These are phyloP conservation scores for Vickermania ingenoplastis DNA, from an alignment of 208 protist species.

Conservation along the genomic window DNA sequence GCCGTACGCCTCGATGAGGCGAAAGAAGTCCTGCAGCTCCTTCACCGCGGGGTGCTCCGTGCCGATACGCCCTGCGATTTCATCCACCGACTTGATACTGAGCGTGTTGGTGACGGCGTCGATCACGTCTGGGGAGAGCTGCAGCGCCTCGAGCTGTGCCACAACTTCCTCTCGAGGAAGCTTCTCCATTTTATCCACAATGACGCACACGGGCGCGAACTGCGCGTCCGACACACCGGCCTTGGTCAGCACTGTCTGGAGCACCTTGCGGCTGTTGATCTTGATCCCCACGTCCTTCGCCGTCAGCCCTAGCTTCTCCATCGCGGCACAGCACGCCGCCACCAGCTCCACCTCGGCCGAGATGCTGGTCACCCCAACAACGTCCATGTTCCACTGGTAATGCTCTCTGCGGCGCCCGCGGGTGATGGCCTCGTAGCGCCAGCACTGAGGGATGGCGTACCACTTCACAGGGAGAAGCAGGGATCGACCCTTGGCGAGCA, in stretches of 20 bases:
- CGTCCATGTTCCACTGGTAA: slow-evolving; percentile 97
- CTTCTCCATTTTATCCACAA: slow-evolving; percentile 95
- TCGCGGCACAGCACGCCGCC: slow-evolving; percentile 70
- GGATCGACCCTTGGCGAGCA: slow-evolving; percentile 82
- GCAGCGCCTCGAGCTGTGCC: slow-evolving; percentile 51
- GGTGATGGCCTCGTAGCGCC: slow-evolving; percentile 93
- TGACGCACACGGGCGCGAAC: slow-evolving; percentile 89
- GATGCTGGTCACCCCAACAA: slow-evolving; percentile 86
- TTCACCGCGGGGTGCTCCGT: slow-evolving; percentile 63
- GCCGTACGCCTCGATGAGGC: slow-evolving; percentile 83
- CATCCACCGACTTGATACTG: slow-evolving; percentile 76
- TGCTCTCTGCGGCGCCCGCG: slow-evolving; percentile 92
- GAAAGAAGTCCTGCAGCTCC: slow-evolving; percentile 84
- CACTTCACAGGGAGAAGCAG: slow-evolving; percentile 91
- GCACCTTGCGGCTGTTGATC: slow-evolving; percentile 87
- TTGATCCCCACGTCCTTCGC: slow-evolving; percentile 89
- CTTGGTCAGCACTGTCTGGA: slow-evolving; percentile 74
- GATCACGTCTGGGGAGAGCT: slow-evolving; percentile 45
- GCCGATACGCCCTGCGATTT: slow-evolving; percentile 58
- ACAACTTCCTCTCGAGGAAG: slow-evolving; percentile 78
- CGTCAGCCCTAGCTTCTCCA: slow-evolving; percentile 74
- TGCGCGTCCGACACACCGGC: slow-evolving; percentile 68
- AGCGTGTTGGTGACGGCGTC: slow-evolving; percentile 72
- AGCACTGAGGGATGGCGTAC: slow-evolving; percentile 95
- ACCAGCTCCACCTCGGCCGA: slow-evolving; percentile 92